These are phyloP conservation scores for Styphnolobium japonicum DNA, from an alignment of 306 rosid genomes.

Conservation along the genomic window DNA sequence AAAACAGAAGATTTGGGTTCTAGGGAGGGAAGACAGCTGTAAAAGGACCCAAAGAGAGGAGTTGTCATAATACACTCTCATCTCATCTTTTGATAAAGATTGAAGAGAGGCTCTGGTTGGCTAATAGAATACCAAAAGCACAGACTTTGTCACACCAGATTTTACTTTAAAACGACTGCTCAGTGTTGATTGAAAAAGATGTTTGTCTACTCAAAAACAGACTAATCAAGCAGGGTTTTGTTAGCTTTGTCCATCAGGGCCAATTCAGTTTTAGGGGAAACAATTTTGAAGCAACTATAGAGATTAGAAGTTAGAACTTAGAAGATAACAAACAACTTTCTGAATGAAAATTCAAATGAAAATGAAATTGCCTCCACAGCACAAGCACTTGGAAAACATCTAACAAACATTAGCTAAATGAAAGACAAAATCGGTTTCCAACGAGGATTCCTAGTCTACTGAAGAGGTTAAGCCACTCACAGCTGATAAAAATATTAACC, in stretches of 20 bases:
- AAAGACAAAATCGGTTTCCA: not conserved
- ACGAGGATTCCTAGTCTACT: not conserved
- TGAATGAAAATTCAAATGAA: not conserved
- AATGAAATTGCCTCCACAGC: not conserved
- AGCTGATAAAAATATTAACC: no score
- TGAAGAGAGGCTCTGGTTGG: not conserved
- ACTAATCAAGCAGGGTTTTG: not conserved
- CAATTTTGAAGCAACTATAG: not conserved
- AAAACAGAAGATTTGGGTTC: constrained; percentile 33
- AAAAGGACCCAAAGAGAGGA: constrained; percentile 44
- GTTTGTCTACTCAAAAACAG: not conserved
- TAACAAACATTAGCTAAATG: not conserved
- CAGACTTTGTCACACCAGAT: not conserved
- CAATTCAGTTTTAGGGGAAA: not conserved
- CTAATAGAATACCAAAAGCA: constrained; percentile 17
- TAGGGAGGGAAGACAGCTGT: constrained; percentile 60
- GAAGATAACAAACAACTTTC: not conserved
- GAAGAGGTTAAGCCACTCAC: no score
- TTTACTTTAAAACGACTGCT: not conserved
- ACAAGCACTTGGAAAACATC: not conserved
- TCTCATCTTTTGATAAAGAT: constrained; percentile 38
- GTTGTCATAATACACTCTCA: constrained; percentile 33
- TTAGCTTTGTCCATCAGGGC: not conserved
- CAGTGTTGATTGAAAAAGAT: constrained; percentile 3
- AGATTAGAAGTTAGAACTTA: no score